phyloP scores from a whole-genome alignment of 495 filamentous ascomycete genomes.

The Bathelium albidoporum region DNA sequence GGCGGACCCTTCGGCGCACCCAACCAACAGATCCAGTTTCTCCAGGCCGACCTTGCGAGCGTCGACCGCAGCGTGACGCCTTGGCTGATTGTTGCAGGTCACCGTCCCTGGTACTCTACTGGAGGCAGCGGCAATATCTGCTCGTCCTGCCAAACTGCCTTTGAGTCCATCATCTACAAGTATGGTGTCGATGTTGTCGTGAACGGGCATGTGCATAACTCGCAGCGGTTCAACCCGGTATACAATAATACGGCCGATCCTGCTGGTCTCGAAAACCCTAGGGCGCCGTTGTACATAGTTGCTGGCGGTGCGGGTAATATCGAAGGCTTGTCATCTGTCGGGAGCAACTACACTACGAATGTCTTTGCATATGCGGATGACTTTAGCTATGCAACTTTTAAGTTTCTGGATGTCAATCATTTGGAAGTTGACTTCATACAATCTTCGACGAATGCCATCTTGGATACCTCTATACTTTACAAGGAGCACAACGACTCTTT shows the following conservation, averaged over 20 bases:
- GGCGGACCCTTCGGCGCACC: slow-evolving; percentile 42
- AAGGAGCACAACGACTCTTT: slow-evolving; percentile 43
- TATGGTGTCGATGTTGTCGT: slow-evolving; percentile 54
- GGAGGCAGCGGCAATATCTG: slow-evolving; percentile 34
- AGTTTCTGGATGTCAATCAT: slow-evolving; percentile 28
- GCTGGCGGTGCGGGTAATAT: slow-evolving; percentile 36
- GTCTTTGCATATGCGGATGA: slow-evolving; percentile 48
- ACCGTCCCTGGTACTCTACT: slow-evolving; percentile 51
- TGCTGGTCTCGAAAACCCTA: slow-evolving; percentile 42
- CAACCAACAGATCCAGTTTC: slow-evolving; percentile 37
- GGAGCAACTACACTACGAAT: slow-evolving; percentile 35
- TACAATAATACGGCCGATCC: slow-evolving; percentile 36
- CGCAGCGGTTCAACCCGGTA: slow-evolving; percentile 38
- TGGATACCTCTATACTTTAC: slow-evolving; percentile 43
- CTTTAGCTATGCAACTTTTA: slow-evolving; percentile 41
- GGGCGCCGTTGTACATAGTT: slow-evolving; percentile 48
- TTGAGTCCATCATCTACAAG: slow-evolving; percentile 46
- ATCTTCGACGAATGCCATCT: slow-evolving; percentile 39
- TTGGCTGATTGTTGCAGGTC: slow-evolving; percentile 49
- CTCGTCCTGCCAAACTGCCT: slow-evolving; percentile 44
- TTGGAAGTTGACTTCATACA: slow-evolving; percentile 37
- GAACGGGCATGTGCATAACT: slow-evolving; percentile 55
- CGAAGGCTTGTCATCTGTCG: slow-evolving; percentile 33
- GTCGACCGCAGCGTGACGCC: slow-evolving; percentile 43
- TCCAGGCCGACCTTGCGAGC: slow-evolving; percentile 36